These are phyloP conservation scores for Exophiala viscosa DNA, from an alignment of 2,329 filamentous ascomycete species.

Conservation along the genomic window DNA sequence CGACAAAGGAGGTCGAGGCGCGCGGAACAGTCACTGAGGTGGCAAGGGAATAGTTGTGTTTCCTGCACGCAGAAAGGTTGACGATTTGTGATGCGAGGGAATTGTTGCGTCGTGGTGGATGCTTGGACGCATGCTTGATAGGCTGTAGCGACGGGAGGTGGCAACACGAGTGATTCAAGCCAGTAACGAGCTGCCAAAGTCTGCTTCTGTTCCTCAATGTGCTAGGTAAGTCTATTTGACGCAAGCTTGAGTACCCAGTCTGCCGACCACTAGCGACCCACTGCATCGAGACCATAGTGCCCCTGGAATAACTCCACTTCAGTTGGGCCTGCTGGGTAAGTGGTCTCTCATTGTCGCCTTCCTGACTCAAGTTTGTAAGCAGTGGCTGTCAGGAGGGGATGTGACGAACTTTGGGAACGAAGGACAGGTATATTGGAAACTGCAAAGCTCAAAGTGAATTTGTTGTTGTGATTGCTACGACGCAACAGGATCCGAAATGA, in stretches of 20 bases:
- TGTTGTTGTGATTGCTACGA: no score
- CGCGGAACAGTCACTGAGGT: conserved; percentile 7
- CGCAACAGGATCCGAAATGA: no score
- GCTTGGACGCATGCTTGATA: no score
- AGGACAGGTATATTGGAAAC: no score
- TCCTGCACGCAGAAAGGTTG: neutral
- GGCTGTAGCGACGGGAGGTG: no score
- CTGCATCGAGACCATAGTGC: conserved; percentile 3
- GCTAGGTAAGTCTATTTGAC: neutral
- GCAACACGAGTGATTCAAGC: no score
- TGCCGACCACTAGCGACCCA: conserved; percentile 13
- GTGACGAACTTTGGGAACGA: no score
- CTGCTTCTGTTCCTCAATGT: neutral
- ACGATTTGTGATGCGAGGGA: no score
- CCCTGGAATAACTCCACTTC: neutral
- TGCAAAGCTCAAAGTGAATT: no score
- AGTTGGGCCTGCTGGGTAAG: conserved; percentile 8
- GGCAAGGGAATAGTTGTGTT: neutral
- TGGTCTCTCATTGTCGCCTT: conserved; percentile 30
- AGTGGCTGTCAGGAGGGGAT: conserved; percentile 20
- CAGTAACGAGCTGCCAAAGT: neutral
- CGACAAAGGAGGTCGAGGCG: conserved; percentile 6
- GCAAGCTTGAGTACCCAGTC: conserved; percentile 6
- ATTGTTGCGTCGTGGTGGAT: no score
- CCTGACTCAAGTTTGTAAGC: conserved; percentile 26